Evolutionary conservation across 352 stramenopile species (phyloP).

Genomic region (Globisporangium nagaii): DNA sequence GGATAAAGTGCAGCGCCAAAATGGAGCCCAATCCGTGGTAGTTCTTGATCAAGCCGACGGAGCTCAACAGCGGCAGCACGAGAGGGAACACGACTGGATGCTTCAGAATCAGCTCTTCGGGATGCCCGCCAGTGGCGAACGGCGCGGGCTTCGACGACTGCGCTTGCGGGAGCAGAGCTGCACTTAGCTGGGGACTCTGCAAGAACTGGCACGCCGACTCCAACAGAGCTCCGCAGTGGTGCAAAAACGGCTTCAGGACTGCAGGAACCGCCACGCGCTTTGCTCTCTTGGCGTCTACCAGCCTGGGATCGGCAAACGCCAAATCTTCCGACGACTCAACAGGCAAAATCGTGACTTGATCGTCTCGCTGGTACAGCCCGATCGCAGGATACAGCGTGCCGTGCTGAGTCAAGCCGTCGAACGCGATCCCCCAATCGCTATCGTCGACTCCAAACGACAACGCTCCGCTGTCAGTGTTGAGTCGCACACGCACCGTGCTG

Average conservation of each 20-base stretch:
- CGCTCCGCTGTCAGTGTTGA: slow-evolving; percentile 85
- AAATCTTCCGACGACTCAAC: slow-evolving; percentile 41
- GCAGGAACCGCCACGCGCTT: slow-evolving; percentile 52
- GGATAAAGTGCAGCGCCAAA: slow-evolving; percentile 69
- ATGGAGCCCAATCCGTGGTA: slow-evolving; percentile 66
- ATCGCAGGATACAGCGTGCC: slow-evolving; percentile 86
- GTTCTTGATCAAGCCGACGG: slow-evolving; percentile 52
- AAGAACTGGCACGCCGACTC: slow-evolving; percentile 53
- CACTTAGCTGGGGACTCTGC: slow-evolving; percentile 19
- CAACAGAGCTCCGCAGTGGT: slow-evolving; percentile 55
- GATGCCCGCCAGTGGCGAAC: slow-evolving; percentile 13
- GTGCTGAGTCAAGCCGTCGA: slow-evolving; percentile 84
- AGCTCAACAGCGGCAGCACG: slow-evolving; percentile 60
- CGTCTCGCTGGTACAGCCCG: slow-evolving; percentile 84
- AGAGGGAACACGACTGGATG: slow-evolving; percentile 59
- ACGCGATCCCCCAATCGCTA: slow-evolving; percentile 86
- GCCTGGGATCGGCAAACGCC: slow-evolving; percentile 16
- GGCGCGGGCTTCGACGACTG: background rate
- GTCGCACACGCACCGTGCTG: slow-evolving; percentile 69
- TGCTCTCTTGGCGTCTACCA: slow-evolving; percentile 18
- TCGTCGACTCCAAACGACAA: slow-evolving; percentile 85
- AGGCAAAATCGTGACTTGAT: slow-evolving; percentile 84
- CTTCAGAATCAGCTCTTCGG: slow-evolving; percentile 26
- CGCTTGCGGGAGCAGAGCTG: slow-evolving; percentile 9
- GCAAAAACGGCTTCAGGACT: slow-evolving; percentile 71